Conservation (phyloP, 352 stramenopile species). For the Pythium biforme region DNA sequence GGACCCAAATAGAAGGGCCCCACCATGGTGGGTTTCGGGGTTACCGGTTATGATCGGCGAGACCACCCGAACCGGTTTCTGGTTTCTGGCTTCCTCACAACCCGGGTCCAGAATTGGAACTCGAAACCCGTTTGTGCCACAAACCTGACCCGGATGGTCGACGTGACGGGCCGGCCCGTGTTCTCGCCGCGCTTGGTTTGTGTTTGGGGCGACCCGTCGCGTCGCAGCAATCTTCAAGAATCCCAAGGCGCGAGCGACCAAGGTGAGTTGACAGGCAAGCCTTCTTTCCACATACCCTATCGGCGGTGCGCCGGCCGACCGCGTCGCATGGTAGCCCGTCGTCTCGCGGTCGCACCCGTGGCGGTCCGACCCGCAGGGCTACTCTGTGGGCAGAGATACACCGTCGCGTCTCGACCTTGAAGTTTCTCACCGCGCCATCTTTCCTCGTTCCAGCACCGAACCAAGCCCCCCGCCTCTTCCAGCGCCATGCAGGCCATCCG, state of each 20-base stretch:
- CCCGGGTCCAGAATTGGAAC: too few species aligned
- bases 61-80: background rate
- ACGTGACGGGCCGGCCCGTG: background rate
- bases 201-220: too few species aligned
- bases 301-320: too few species aligned
- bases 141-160: background rate
- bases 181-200: background rate
- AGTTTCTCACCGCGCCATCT: background rate
- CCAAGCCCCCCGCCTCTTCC: background rate
- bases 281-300: background rate
- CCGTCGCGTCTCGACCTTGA: background rate
- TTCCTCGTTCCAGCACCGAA: background rate
- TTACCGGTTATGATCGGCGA: too few species aligned
- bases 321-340: background rate
- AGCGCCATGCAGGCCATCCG: constrained; percentile 50
- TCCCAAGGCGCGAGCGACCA: background rate
- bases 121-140: too few species aligned
- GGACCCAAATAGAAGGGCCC: background rate
- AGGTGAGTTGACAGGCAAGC: too few species aligned
- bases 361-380: background rate
- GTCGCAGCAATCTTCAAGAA: background rate
- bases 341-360: background rate
- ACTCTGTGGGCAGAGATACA: background rate
- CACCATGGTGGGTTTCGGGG: background rate
- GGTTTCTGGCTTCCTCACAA: background rate